Conservation (phyloP, 2,329 filamentous ascomycete genomes). For the Pezicula neosporulosa region DNA sequence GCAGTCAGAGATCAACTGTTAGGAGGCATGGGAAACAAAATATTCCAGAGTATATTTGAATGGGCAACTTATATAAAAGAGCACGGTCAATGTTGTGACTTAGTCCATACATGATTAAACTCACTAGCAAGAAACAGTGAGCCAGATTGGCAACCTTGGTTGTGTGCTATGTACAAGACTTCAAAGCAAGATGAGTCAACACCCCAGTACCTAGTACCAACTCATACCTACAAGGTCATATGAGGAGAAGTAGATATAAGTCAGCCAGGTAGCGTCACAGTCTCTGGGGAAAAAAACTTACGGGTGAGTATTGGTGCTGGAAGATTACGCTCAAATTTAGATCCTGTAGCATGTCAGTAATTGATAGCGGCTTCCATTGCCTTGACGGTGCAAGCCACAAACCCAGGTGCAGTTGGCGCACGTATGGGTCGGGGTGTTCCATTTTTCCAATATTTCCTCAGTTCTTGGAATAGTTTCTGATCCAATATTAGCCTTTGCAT, state of each 20-base stretch:
- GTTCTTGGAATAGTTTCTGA: conserved; percentile 84
- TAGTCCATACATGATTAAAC: too few relatives aligned
- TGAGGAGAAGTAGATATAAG: conserved; percentile 23
- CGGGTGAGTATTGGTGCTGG: conserved; percentile 75
- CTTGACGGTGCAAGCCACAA: conserved; percentile 25
- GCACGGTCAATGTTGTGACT: too few relatives aligned
- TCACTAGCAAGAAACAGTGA: too few relatives aligned
- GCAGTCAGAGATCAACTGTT: too few relatives aligned
- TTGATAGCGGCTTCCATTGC: not conserved
- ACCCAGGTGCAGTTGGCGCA: conserved; percentile 90
- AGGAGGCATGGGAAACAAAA: too few relatives aligned
- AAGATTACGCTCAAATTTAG: conserved; percentile 94
- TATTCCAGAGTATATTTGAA: too few relatives aligned
- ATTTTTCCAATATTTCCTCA: conserved; percentile 81
- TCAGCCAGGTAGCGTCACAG: not conserved
- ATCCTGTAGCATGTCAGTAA: conserved; percentile 52
- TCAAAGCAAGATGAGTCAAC: not conserved
- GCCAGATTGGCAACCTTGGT: not conserved
- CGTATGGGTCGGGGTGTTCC: conserved; percentile 98
- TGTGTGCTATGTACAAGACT: conserved; percentile 14
- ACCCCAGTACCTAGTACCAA: conserved; percentile 5
- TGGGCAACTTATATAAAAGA: too few relatives aligned
- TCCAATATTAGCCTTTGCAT: conserved; percentile 10
- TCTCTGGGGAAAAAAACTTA: conserved; percentile 48
- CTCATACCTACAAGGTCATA: conserved; percentile 9